Evolutionary conservation across 345 rosid genomes (phyloP), one percentile per base, ranked within the genome.

Genomic region (Trapa bicornis): DNA sequence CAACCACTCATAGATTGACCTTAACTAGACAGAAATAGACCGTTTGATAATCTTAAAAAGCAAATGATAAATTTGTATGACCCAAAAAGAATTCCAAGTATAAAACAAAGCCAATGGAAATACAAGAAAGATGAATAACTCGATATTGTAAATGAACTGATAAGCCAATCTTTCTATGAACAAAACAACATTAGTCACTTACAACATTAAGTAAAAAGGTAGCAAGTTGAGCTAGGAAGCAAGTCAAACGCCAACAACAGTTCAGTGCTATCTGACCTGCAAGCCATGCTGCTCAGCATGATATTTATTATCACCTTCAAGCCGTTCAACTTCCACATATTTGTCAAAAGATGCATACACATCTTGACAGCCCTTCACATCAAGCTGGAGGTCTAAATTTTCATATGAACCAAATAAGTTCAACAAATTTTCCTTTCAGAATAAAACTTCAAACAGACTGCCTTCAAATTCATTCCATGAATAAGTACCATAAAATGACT

Each of bases 301-400:
- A 75, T 87, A 87, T 70, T 81, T 85, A 72, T 87, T 85, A 70
- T 85, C 94, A 68, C 88, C 90, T 73, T 87, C 90, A 75, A 87
- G 90, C n/a, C 81, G 81, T 73, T 87, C 94, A 58, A 87, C 94
- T 80, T 87, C 94, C 33, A 87, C 90, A 68, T 87, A 87, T 73
- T 85, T 85, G 75, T 87, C 94, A 82, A 87, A 85, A 67, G 94
- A 87, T 52, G 88, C 87, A 77, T 87, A 87, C 64, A 87, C 87
- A 80, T 87, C 90, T 41, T 80, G 82, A 71, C 90, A 87, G 38
- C 94, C 94, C 84, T 87, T 87, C 65, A 87, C 94, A 75, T 87
- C 94, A 74, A 87, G 94, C 84, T 87, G 94, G 67, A 87, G 88
- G 79, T 87, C 94, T 87, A 75, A 68, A 48, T 15, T 33, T 32